phyloP scores from a whole-genome alignment of 208 protist species.

The Ichthyophonus hoferi region DNA sequence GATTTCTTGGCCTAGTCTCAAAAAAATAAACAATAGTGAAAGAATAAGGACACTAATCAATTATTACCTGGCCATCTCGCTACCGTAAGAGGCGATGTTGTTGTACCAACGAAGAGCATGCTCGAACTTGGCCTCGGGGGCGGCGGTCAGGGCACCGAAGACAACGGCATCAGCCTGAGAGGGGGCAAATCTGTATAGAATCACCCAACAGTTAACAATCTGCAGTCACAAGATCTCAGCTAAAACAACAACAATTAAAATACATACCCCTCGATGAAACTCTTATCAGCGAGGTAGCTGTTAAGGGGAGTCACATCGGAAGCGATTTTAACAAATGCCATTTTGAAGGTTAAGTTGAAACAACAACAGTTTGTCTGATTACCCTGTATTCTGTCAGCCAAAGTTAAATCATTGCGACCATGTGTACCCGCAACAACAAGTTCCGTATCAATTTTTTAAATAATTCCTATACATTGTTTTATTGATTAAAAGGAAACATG shows the following conservation, averaged over 20 bases:
- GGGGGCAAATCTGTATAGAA: slow-evolving; percentile 29
- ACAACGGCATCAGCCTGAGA: slow-evolving; percentile 44
- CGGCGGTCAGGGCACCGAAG: slow-evolving; percentile 35
- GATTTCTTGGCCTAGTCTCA: no score
- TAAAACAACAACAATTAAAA: slow-evolving; percentile 1
- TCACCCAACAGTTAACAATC: neutral
- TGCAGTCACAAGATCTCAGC: neutral
- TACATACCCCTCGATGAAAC: slow-evolving; percentile 49
- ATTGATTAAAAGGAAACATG: no score
- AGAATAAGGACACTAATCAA: neutral
- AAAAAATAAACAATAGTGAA: slow-evolving; percentile 3
- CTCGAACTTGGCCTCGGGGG: slow-evolving; percentile 46
- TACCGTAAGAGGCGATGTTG: slow-evolving; percentile 47
- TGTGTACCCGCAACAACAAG: no score
- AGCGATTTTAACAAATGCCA: slow-evolving; percentile 10
- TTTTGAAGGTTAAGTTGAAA: neutral
- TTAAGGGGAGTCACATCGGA: slow-evolving; percentile 30
- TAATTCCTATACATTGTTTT: no score
- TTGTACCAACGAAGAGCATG: slow-evolving; percentile 51
- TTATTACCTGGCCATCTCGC: slow-evolving; percentile 15
- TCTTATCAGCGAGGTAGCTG: slow-evolving; percentile 48
- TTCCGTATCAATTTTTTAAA: no score
- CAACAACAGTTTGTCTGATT: no score
- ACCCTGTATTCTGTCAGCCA: no score
- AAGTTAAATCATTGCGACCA: no score